phyloP scores from a whole-genome alignment of 139 green algal genomes.

The Auxenochlorella pyrenoidosa region DNA sequence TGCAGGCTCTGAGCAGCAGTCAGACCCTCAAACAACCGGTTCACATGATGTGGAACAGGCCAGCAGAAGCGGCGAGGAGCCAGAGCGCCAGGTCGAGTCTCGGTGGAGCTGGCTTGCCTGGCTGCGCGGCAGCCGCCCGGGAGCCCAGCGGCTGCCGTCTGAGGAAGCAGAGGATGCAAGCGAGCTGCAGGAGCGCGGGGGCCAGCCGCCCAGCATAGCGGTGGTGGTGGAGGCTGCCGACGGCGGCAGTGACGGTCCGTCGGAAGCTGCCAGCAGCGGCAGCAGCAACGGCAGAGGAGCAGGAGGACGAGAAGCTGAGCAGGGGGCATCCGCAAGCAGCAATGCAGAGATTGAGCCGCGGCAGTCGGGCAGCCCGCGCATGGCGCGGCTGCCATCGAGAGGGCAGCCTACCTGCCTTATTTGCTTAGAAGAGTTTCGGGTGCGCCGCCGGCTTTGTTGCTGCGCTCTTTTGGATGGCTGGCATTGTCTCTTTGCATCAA shows the following conservation, averaged over 20 bases:
- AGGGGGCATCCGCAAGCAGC: not conserved
- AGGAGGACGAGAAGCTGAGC: not conserved
- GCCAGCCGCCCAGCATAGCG: not conserved
- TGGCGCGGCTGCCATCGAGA: slow-evolving; percentile 5
- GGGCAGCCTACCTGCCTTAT: slow-evolving; percentile 30
- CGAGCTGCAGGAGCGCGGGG: slow-evolving; percentile 14
- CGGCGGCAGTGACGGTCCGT: too few relatives aligned
- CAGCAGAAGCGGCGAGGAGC: not conserved
- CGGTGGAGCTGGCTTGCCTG: not conserved
- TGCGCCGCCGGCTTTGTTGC: not conserved
- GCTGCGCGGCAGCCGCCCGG: not conserved
- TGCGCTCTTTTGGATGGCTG: not conserved
- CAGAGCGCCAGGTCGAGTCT: too few relatives aligned
- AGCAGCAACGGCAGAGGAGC: not conserved
- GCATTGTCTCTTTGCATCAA: too few relatives aligned
- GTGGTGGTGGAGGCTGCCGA: not conserved
- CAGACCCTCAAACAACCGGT: not conserved
- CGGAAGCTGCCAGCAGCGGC: not conserved
- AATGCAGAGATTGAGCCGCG: slow-evolving; percentile 6
- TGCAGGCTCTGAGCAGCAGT: not conserved
- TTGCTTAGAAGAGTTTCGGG: slow-evolving; percentile 20
- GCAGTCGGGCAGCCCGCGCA: not conserved
- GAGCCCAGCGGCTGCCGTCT: not conserved
- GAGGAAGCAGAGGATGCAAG: not conserved
- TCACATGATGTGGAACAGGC: too few relatives aligned